Conservation (phyloP, 768 basidiomycete genomes). For the Mycena vitilis region DNA sequence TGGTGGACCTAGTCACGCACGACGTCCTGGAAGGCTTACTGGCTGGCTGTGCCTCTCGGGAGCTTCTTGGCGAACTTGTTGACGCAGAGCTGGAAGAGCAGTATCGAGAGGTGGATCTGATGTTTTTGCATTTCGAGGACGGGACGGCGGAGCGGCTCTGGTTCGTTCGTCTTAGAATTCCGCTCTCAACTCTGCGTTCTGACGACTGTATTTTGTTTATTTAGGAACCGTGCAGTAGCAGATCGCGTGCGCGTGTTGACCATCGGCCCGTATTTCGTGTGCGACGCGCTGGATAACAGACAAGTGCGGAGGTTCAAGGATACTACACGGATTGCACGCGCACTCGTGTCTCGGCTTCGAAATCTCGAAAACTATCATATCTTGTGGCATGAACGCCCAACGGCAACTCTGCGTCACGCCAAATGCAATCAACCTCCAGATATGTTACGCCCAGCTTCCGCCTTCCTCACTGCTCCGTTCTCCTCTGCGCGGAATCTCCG, state of each 20-base stretch:
- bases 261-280: constrained; percentile 29
- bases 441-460: constrained; percentile 12
- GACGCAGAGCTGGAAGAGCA: constrained; percentile 8
- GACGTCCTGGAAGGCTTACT: constrained; percentile 22
- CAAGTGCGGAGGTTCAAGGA: not conserved
- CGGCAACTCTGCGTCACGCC: constrained; percentile 12
- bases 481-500: constrained; percentile 20
- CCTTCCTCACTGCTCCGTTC: constrained; percentile 19
- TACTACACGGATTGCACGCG: not conserved
- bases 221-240: constrained; percentile 19
- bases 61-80: constrained; percentile 8
- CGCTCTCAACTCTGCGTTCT: too few relatives aligned
- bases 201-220: too few relatives aligned
- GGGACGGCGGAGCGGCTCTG: constrained; percentile 22
- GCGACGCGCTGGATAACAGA: constrained; percentile 25
- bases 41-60: constrained; percentile 2
- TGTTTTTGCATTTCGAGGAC: constrained; percentile 25
- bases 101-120: constrained; percentile 24
- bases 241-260: constrained; percentile 24
- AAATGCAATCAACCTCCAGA: not conserved
- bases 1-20: constrained; percentile 22
- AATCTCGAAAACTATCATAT: constrained; percentile 26
- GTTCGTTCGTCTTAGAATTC: constrained; percentile 8
- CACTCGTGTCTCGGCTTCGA: constrained; percentile 14
- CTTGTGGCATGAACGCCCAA: constrained; percentile 31